A percentile compares a stretch with the other conserved stretches of the same genome.
These are phyloP conservation scores for Pseudogymnoascus sp. DNA, from an alignment of 2,329 filamentous ascomycete species.

Conservation along the genomic window DNA sequence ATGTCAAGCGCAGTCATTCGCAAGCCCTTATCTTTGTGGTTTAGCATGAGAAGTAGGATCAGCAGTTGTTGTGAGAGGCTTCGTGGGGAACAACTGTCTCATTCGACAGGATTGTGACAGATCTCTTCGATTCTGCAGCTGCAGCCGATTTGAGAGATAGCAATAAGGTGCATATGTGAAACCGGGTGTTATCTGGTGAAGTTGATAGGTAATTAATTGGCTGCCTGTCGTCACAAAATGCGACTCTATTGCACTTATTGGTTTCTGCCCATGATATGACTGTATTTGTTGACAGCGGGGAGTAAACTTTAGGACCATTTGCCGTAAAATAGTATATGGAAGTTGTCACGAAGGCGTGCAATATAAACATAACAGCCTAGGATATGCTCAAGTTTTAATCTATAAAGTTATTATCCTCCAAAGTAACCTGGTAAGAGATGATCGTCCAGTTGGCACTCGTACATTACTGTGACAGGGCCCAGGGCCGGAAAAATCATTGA, in stretches of 20 bases:
- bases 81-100: neutral
- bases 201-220: neutral
- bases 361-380: neutral
- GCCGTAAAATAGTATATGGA: neutral
- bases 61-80: neutral
- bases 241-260: neutral
- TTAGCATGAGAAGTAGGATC: neutral
- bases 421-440: constrained; percentile 1
- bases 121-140: neutral
- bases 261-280: neutral
- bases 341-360: neutral
- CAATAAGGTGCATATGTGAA: neutral
- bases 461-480: neutral
- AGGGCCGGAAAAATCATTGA: constrained; percentile 1
- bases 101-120: neutral
- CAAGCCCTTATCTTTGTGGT: neutral
- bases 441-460: neutral
- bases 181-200: neutral
- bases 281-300: neutral
- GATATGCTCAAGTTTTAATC: neutral
- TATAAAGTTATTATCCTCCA: neutral
- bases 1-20: neutral
- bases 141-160: neutral
- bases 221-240: neutral
- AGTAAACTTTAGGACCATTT: neutral